Evolutionary conservation across 768 basidiomycete genomes (phyloP), one percentile per base, ranked within the genome.

Genomic region (Gautieria morchelliformis): DNA sequence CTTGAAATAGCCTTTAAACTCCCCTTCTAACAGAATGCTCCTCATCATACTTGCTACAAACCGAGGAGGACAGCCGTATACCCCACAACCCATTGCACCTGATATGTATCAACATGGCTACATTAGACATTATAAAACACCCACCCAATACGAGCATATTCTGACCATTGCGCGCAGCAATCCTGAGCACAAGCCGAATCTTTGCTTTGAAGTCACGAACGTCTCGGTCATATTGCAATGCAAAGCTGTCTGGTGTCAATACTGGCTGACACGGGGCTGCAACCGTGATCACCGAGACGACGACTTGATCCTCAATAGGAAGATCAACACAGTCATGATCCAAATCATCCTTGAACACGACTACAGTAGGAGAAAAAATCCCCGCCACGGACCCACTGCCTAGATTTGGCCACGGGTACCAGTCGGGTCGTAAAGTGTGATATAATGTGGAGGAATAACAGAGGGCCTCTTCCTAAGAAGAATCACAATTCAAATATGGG

Each of bases 401-500:
- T 17, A 69, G 63, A 62, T 78, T 78, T 12, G 74, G 70, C 77
- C 77, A 78, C 9, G 77, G 76, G 54, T 77, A 77, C 58, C 71
- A 75, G 7, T 65, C 63, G 24, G 63, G 62, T 45, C 72, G 71
- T 37, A 78, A 69, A 1, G 75, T 76, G 12, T 58, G 56, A 60
- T 73, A 78, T 5, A 78, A 67, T 5, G 75, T 77, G 4, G 76
- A 76, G 9, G 74, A 73, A 61, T 77, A 78, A 59, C 77, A 78
- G 0, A 78, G 67, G 0, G 76, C 74, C 63, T 78, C 76, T 67
- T 77, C 76, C 74, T 76, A 45, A 11, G 35, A 14, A 8, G 3
- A 1, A 69, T 71, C 14, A 14, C 35, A 37, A 10, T 37, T 9
- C 9, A 14, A 9, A 37, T 37, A 9, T 10, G 35, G 35, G 4